A percentile compares a stretch with the other conserved stretches of the same genome.
Evolutionary conservation across 345 rosid genomes (phyloP).

Genomic region (Euphorbia lathyris): DNA sequence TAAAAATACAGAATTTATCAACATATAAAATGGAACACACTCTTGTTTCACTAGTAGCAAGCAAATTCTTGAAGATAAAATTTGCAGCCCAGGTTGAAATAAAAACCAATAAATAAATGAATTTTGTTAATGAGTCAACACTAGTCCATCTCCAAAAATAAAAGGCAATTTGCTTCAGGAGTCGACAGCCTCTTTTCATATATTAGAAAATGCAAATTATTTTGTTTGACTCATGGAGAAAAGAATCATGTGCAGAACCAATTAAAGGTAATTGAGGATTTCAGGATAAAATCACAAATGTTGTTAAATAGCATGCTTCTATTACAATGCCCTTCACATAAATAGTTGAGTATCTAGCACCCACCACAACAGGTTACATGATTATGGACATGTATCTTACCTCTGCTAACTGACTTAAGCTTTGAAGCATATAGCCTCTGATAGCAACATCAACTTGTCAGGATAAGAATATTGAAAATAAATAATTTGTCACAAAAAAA

Average conservation of each 20-base stretch:
- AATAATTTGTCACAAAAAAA: background rate
- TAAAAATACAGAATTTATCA: background rate
- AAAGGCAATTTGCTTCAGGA: background rate
- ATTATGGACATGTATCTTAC: constrained; percentile 35
- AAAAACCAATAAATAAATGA: background rate
- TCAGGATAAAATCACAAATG: background rate
- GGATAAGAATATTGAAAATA: background rate
- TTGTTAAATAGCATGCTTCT: background rate
- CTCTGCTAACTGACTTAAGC: constrained; percentile 73
- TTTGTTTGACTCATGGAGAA: background rate
- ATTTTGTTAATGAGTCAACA: background rate
- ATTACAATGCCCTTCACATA: background rate
- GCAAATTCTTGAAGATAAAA: background rate
- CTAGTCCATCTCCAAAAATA: background rate
- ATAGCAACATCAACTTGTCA: constrained; percentile 88
- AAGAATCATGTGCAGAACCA: background rate
- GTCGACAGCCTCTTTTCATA: background rate
- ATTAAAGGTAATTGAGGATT: background rate
- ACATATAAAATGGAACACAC: background rate
- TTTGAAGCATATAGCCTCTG: constrained; percentile 71
- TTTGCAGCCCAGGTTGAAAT: background rate
- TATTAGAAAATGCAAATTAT: background rate
- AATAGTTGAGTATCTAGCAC: background rate
- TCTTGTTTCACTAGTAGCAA: background rate
- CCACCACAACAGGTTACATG: background rate